phyloP scores from a whole-genome alignment of 2,329 filamentous ascomycete genomes.

The Scortechinia acanthostroma region DNA sequence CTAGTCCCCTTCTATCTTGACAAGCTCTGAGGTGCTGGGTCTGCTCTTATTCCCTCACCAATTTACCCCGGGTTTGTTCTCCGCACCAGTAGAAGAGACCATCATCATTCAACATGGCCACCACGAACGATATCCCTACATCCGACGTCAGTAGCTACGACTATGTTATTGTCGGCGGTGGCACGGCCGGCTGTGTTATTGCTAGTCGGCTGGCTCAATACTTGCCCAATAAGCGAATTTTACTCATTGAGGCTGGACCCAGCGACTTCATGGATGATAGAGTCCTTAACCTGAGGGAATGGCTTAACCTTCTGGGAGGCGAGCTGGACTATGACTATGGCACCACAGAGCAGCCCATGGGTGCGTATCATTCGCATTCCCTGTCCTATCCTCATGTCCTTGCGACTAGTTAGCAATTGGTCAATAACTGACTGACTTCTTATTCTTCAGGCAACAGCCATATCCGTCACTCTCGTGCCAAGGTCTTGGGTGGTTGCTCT shows the following conservation, averaged over 20 bases:
- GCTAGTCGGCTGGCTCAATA: slow-evolving; percentile 76
- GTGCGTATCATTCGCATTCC: slow-evolving; percentile 23
- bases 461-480: slow-evolving; percentile 86
- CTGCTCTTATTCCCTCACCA: too few relatives aligned
- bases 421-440: too few relatives aligned
- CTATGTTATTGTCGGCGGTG: slow-evolving; percentile 79
- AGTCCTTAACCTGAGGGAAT: slow-evolving; percentile 79
- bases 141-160: slow-evolving; percentile 65
- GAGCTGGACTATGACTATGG: slow-evolving; percentile 87
- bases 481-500: slow-evolving; percentile 86
- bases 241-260: slow-evolving; percentile 82
- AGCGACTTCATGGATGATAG: slow-evolving; percentile 84
- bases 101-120: slow-evolving; percentile 22
- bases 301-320: slow-evolving; percentile 77
- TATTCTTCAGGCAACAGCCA: slow-evolving; percentile 70
- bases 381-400: too few relatives aligned
- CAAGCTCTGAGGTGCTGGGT: too few relatives aligned
- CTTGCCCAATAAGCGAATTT: slow-evolving; percentile 72
- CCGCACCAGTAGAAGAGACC: slow-evolving; percentile 8
- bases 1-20: not conserved
- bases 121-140: slow-evolving; percentile 61
- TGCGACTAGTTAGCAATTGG: too few relatives aligned
- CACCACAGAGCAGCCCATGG: slow-evolving; percentile 81
- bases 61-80: slow-evolving; percentile 3
- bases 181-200: slow-evolving; percentile 80